phyloP scores from a whole-genome alignment of 2,329 filamentous ascomycete species.

The Orbilia oligospora region DNA sequence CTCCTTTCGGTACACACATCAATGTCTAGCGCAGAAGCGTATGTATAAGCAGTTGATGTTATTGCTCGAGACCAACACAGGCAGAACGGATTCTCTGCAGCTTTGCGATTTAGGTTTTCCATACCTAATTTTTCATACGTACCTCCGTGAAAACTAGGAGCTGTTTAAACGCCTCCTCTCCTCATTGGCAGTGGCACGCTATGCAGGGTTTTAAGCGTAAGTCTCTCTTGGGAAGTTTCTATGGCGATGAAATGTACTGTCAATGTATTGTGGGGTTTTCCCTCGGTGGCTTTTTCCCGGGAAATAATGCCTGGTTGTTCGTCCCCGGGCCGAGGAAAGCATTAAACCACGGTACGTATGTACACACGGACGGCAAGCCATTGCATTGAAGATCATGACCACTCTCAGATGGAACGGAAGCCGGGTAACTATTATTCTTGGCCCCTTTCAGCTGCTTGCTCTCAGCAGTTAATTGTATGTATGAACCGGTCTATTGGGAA shows the following conservation, averaged over 20 bases:
- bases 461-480: background rate
- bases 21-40: background rate
- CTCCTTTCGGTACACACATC: constrained; percentile 40
- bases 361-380: constrained; percentile 13
- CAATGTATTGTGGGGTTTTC: constrained; percentile 7
- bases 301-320: background rate
- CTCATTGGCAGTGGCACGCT: constrained; percentile 5
- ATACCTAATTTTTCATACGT: constrained; percentile 26
- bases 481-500: constrained; percentile 18
- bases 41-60: background rate
- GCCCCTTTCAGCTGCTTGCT: constrained; percentile 8
- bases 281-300: constrained; percentile 21
- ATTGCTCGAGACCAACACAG: background rate
- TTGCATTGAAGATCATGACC: constrained; percentile 28
- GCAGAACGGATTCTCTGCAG: background rate
- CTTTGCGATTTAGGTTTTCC: background rate
- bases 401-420: constrained; percentile 25
- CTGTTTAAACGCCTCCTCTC: constrained; percentile 45
- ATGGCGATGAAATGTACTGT: constrained; percentile 27
- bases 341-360: constrained; percentile 18
- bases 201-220: constrained; percentile 48
- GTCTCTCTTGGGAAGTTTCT: constrained; percentile 30
- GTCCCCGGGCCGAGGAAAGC: constrained; percentile 22
- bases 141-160: constrained; percentile 35
- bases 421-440: constrained; percentile 18